These are phyloP conservation scores for Salicornia ramosissima DNA, from an alignment of 148 eudicot genomes.

Conservation along the genomic window DNA sequence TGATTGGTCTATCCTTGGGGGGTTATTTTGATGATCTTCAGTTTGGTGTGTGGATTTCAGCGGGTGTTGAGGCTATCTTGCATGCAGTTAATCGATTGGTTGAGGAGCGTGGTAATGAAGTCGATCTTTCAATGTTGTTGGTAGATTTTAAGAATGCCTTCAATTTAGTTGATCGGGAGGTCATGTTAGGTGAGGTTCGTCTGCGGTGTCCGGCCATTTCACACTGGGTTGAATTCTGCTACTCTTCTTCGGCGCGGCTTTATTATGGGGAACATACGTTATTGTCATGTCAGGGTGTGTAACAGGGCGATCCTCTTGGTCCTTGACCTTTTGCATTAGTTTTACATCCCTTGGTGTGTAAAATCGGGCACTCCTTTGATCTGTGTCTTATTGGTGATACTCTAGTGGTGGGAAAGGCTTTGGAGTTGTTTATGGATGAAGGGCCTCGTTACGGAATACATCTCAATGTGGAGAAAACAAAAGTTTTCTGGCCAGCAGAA, in stretches of 20 bases:
- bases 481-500: background rate
- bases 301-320: slow-evolving; percentile 4
- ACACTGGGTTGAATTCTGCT: background rate
- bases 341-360: slow-evolving; percentile 1
- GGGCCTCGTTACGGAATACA: too few relatives aligned
- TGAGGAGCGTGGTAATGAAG: background rate
- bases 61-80: too few relatives aligned
- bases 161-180: background rate
- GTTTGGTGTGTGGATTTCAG: too few relatives aligned
- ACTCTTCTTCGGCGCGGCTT: background rate
- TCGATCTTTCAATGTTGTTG: background rate
- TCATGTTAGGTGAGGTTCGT: background rate
- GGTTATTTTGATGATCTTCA: too few relatives aligned
- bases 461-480: background rate
- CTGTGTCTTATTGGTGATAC: background rate
- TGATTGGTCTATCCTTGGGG: too few relatives aligned
- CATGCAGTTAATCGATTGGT: background rate
- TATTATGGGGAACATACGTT: background rate
- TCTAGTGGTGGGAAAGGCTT: background rate
- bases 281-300: slow-evolving; percentile 6
- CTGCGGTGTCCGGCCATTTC: background rate
- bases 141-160: background rate
- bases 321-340: background rate
- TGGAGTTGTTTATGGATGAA: too few relatives aligned
- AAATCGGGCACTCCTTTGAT: background rate